phyloP scores from a whole-genome alignment of 257 asterid genomes.

The Solanum medicagineum region DNA sequence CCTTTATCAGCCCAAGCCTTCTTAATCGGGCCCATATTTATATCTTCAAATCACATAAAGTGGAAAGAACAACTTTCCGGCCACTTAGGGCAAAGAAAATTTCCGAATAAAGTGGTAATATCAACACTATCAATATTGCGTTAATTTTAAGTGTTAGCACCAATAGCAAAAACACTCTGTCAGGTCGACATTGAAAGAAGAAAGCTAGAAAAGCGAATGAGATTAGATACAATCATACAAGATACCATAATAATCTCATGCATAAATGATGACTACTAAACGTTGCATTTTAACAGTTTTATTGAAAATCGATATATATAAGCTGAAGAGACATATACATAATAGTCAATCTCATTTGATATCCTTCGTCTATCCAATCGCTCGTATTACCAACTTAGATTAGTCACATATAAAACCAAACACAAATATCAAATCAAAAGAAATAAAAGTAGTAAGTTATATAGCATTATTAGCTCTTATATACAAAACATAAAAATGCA shows the following conservation, averaged over 20 bases:
- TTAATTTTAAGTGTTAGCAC: neutral
- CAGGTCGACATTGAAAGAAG: neutral
- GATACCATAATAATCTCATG: too few relatives aligned
- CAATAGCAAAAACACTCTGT: neutral
- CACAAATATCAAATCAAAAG: neutral
- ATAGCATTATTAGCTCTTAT: neutral
- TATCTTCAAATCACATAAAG: too few relatives aligned
- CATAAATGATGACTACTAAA: neutral
- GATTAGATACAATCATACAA: neutral
- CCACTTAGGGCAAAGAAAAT: neutral
- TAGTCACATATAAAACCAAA: neutral
- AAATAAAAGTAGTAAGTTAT: neutral
- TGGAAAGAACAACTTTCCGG: too few relatives aligned
- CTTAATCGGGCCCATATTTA: neutral
- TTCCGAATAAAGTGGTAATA: too few relatives aligned
- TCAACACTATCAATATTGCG: neutral
- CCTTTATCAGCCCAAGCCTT: neutral
- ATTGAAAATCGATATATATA: neutral
- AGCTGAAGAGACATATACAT: too few relatives aligned
- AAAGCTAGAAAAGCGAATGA: neutral
- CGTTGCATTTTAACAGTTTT: neutral
- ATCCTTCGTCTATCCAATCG: neutral
- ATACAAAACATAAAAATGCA: neutral
- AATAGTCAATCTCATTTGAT: neutral
- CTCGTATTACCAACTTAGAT: neutral